Base-by-base conservation (phyloP, 2,329 filamentous ascomycete species). In the Graphilbum fragrans region DNA sequence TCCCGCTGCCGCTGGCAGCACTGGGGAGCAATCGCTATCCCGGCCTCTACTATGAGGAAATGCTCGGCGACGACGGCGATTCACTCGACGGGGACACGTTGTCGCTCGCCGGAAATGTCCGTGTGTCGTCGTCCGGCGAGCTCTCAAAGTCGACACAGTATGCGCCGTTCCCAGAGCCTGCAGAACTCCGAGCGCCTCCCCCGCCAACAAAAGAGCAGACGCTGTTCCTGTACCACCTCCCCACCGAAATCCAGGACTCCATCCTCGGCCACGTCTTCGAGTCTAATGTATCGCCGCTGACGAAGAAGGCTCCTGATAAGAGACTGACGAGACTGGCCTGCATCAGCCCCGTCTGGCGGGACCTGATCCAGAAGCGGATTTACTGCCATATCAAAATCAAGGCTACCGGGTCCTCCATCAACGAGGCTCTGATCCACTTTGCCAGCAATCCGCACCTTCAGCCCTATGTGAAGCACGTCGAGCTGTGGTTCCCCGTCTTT, bases 401-500 rank as follows among this genome's bases (percentile, higher is more conserved):
- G 60, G 82, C 79, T 1, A 84, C 80, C 0, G 63, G 72, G 31
- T 67, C 72, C n/a, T 79, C 72, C 16, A 60, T 84, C 33, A 61
- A 71, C 34, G 67, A 76, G 37, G 74, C 80, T 7, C 64, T 72
- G 47, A 48, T 61, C 27, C 85, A 80, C 64, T 82, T 86, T 49
- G 57, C 61, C 16, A 49, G 58, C 10, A 69, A 77, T 45, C 63
- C 68, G 22, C 73, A 82, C 51, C 69, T 86, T 6, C 68, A 72
- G 18, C 50, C 60, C 9, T 76, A 84, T 49, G 75, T 86, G 45
- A 78, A 77, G 49, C 82, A 86, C 52, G 71, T 86, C 45, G 82
- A 86, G 58, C 68, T 86, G 34, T 86, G 82, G 80, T 82, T 86
- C 47, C 82, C 82, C 3, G 80, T 86, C 33, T 86, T 82, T 51